Conservation (phyloP, 1,139 yeast species). For the Yamadazyma triangularis region DNA sequence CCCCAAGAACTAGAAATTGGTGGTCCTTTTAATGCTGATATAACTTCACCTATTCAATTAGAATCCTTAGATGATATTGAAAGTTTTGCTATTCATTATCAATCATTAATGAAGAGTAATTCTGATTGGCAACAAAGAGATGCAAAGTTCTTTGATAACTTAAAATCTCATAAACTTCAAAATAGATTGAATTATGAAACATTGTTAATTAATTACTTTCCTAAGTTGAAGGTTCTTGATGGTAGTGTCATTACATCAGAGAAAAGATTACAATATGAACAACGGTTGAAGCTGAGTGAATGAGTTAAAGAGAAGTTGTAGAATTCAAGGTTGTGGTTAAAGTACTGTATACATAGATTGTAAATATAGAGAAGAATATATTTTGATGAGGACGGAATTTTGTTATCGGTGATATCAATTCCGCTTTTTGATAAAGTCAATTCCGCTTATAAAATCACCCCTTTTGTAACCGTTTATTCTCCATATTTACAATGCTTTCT, state of each 20-base stretch:
- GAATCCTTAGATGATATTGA: constrained; percentile 45
- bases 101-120: constrained; percentile 27
- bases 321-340: background rate
- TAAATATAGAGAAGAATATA: constrained; percentile 1
- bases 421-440: background rate
- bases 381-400: too few species aligned
- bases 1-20: constrained; percentile 36
- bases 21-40: too few species aligned
- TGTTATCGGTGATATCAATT: background rate
- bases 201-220: constrained; percentile 32
- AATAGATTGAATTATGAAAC: constrained; percentile 37
- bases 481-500: too few species aligned
- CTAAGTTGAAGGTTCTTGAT: constrained; percentile 33
- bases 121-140: constrained; percentile 40
- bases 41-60: constrained; percentile 27
- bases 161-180: constrained; percentile 19
- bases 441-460: constrained; percentile 6
- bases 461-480: too few species aligned
- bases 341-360: background rate
- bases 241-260: constrained; percentile 18
- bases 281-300: constrained; percentile 8
- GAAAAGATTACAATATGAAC: constrained; percentile 4
- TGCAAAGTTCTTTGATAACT: constrained; percentile 19
- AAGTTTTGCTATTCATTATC: constrained; percentile 38
- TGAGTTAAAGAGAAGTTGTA: too few species aligned